These are phyloP conservation scores for Apiospora malaysiana DNA, from an alignment of 2,329 filamentous ascomycete species.

Conservation along the genomic window DNA sequence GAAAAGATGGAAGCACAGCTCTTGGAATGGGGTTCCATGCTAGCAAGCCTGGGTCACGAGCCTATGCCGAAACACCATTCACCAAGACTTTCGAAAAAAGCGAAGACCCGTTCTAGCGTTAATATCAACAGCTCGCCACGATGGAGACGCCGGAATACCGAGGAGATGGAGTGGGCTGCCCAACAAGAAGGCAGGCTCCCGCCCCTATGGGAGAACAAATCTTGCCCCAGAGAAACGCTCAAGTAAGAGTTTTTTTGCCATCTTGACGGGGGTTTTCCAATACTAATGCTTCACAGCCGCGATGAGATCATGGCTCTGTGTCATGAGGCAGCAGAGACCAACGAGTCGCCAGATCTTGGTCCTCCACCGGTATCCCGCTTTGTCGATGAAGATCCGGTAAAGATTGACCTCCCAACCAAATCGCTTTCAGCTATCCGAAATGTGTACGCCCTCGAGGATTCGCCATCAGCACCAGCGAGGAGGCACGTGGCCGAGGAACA, in stretches of 20 bases:
- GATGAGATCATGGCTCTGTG: slow-evolving; percentile 68
- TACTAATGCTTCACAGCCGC: slow-evolving; percentile 48
- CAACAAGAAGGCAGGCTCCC: slow-evolving; percentile 62
- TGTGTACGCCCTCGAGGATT: slow-evolving; percentile 7
- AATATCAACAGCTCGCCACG: slow-evolving; percentile 56
- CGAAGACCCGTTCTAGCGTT: slow-evolving; percentile 49
- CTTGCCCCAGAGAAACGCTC: slow-evolving; percentile 70
- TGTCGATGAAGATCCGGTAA: slow-evolving; percentile 61
- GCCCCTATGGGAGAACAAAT: slow-evolving; percentile 73
- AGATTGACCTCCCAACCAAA: slow-evolving; percentile 54
- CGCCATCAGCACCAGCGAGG: slow-evolving; percentile 20
- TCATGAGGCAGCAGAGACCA: slow-evolving; percentile 53
- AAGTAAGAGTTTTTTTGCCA: slow-evolving; percentile 53
- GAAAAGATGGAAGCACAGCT: slow-evolving; percentile 75
- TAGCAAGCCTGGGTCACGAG: slow-evolving; percentile 69
- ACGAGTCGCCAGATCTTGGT: slow-evolving; percentile 73
- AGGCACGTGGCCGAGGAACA: slow-evolving; percentile 18
- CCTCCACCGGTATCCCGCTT: slow-evolving; percentile 65
- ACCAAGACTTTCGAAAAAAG: slow-evolving; percentile 47
- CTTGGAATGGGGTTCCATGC: slow-evolving; percentile 69
- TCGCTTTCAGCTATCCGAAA: slow-evolving; percentile 1
- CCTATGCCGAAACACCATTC: slow-evolving; percentile 57
- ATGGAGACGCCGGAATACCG: slow-evolving; percentile 60
- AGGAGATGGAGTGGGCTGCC: slow-evolving; percentile 58
- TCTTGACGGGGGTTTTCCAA: slow-evolving; percentile 6